These are phyloP conservation scores for Lachnellula cervina DNA, from an alignment of 2,329 filamentous ascomycete species.

Conservation along the genomic window DNA sequence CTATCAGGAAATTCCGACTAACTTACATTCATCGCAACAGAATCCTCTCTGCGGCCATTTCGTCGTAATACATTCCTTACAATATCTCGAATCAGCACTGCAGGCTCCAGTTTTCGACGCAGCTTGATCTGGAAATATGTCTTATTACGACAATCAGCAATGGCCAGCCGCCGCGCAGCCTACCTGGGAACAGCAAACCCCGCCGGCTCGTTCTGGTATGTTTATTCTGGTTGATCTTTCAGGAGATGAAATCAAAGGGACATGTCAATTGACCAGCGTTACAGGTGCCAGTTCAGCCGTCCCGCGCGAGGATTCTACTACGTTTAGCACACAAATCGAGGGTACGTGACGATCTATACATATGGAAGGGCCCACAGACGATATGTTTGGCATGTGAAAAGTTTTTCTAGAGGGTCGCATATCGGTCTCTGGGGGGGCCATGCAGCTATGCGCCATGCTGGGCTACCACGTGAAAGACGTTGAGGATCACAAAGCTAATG, in stretches of 20 bases:
- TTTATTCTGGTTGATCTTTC: constrained; percentile 2
- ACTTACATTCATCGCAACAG: constrained; percentile 4
- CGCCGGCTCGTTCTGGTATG: constrained; percentile 68
- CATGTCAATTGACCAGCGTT: constrained; percentile 25
- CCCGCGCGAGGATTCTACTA: constrained; percentile 67
- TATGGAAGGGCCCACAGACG: neutral
- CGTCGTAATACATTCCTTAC: constrained; percentile 32
- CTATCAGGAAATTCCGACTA: neutral
- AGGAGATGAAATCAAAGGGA: constrained; percentile 2
- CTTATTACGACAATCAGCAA: constrained; percentile 64
- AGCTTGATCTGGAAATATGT: constrained; percentile 43
- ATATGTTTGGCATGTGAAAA: constrained; percentile 6
- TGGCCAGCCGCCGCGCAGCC: constrained; percentile 59
- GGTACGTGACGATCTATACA: constrained; percentile 53
- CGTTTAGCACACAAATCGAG: constrained; percentile 85
- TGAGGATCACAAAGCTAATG: constrained; percentile 15
- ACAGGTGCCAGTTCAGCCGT: constrained; percentile 71
- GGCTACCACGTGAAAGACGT: constrained; percentile 6
- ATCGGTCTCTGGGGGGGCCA: neutral
- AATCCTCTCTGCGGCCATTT: constrained; percentile 23
- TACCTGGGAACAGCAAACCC: constrained; percentile 69
- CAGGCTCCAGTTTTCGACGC: constrained; percentile 32
- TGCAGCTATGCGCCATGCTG: constrained; percentile 4
- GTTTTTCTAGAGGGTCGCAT: constrained; percentile 8
- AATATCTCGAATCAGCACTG: constrained; percentile 23